Percentiles rank a stretch among this genome's conserved stretches.
Evolutionary conservation across 768 basidiomycete genomes (phyloP).

Genomic region (Rhodotorula taiwanensis): DNA sequence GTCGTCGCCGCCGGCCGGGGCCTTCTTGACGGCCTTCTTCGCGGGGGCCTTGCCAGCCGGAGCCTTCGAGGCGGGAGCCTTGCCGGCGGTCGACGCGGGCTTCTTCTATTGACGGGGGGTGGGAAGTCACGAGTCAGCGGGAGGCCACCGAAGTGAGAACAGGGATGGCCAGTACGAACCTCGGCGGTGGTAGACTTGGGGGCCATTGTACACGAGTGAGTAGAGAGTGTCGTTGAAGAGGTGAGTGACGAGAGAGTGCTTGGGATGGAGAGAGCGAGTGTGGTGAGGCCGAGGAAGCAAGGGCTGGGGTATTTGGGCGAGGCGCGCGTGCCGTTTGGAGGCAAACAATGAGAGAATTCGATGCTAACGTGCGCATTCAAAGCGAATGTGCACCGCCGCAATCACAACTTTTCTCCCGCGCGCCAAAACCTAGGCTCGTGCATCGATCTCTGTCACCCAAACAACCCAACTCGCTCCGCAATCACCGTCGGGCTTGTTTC

Average conservation of each 20-base stretch:
- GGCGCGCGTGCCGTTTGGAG: too few species aligned
- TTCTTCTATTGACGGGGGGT: conserved; percentile 36
- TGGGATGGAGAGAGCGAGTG: background rate
- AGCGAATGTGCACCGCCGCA: conserved; percentile 7
- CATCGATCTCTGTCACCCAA: too few species aligned
- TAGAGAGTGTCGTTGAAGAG: too few species aligned
- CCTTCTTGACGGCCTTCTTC: conserved; percentile 41
- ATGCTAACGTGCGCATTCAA: conserved; percentile 4
- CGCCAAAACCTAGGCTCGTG: too few species aligned
- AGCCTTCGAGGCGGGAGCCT: conserved; percentile 46
- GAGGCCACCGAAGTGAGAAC: background rate
- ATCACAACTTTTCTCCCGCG: too few species aligned
- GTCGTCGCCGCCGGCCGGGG: conserved; percentile 46
- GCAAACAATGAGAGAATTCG: background rate
- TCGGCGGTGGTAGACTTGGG: conserved; percentile 33
- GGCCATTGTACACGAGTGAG: conserved; percentile 31
- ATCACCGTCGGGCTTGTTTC: background rate
- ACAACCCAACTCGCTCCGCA: background rate
- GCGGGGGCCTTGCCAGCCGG: conserved; percentile 37
- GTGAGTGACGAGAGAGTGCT: background rate
- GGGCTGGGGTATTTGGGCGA: background rate
- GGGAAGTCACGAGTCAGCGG: background rate
- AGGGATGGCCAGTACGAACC: conserved; percentile 1
- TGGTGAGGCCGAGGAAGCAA: background rate
- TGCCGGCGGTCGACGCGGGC: conserved; percentile 54